A percentile compares a stretch with the other conserved stretches of the same genome.
phyloP scores from a whole-genome alignment of 2,329 filamentous ascomycete species.

The Penicillium sp. region DNA sequence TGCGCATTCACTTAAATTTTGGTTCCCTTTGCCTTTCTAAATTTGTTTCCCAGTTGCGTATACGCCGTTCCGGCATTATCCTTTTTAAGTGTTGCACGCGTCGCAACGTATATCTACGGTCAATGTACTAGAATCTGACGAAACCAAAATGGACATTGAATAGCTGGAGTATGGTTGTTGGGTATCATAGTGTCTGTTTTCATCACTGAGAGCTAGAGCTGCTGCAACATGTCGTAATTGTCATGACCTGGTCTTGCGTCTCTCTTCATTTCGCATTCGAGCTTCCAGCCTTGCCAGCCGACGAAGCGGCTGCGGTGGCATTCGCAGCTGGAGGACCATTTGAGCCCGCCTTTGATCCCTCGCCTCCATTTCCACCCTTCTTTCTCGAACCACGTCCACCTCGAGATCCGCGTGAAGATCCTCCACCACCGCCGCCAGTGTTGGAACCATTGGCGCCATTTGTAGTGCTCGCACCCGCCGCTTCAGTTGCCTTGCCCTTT shows the following conservation, averaged over 20 bases:
- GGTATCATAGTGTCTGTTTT: no score
- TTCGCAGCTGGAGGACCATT: not conserved
- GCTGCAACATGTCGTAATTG: not conserved
- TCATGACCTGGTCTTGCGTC: not conserved
- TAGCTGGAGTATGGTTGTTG: no score
- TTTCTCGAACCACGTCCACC: conserved; percentile 20
- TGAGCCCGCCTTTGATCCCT: conserved; percentile 11
- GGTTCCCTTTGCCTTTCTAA: no score
- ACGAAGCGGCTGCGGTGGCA: not conserved
- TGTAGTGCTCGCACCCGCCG: not conserved
- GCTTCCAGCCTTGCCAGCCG: conserved; percentile 1
- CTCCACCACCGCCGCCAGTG: not conserved
- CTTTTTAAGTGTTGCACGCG: no score
- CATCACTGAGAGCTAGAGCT: not conserved
- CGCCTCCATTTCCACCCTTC: conserved; percentile 6
- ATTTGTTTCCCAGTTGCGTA: no score
- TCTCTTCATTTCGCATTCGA: not conserved
- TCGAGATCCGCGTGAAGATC: conserved; percentile 19
- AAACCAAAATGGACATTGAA: no score
- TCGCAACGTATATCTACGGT: no score
- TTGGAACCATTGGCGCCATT: not conserved
- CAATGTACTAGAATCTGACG: no score
- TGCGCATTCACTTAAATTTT: no score
- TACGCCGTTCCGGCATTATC: no score
- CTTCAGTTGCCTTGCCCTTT: conserved; percentile 9